phyloP scores from a whole-genome alignment of 176 grass and related monocot genomes.

The Tillandsia fasciculata region DNA sequence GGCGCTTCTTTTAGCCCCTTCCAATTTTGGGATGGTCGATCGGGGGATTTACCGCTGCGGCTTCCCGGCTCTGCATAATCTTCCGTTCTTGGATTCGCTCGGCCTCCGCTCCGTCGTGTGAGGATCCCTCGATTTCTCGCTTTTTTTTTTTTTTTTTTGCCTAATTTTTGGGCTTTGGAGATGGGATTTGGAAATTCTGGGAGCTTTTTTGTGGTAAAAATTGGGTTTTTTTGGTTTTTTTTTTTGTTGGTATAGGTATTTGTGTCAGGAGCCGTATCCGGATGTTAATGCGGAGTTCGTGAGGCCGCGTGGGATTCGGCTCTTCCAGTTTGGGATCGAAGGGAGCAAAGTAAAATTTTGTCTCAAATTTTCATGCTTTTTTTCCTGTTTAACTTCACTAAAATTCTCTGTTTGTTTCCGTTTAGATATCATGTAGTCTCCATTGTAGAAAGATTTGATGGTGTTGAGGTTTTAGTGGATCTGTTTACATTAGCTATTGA shows the following conservation, averaged over 20 bases:
- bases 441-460: too few relatives aligned
- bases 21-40: conserved; percentile 23
- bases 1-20: not conserved
- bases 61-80: conserved; percentile 2
- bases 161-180: too few relatives aligned
- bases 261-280: conserved; percentile 24
- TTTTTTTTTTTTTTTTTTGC: not conserved
- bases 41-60: conserved; percentile 16
- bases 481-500: too few relatives aligned
- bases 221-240: not conserved
- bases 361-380: not conserved
- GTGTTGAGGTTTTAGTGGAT: too few relatives aligned
- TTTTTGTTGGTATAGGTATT: conserved; percentile 2
- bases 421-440: too few relatives aligned
- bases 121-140: not conserved
- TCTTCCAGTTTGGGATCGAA: conserved; percentile 24
- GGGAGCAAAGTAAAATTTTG: conserved; percentile 19
- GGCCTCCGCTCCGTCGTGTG: conserved; percentile 20
- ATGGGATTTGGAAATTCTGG: too few relatives aligned
- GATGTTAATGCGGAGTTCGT: conserved; percentile 23
- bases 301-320: conserved; percentile 13
- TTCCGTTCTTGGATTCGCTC: conserved; percentile 17
- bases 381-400: not conserved
- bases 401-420: too few relatives aligned
- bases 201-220: not conserved